Conservation (phyloP, 2,329 filamentous ascomycete species). For the Neofusicoccum ribis region DNA sequence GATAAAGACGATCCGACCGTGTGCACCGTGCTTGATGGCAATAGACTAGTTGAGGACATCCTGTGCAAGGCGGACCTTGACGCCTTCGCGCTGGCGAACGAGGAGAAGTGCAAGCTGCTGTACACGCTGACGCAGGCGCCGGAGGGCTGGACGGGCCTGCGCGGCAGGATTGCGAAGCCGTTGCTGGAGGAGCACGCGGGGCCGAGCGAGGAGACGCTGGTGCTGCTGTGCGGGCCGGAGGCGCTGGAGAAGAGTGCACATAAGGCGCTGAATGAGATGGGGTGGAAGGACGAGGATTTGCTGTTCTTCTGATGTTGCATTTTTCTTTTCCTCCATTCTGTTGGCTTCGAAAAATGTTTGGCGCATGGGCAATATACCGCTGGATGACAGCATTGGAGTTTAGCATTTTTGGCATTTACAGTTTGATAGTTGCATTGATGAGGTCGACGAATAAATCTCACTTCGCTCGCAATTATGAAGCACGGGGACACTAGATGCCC, state of each 20-base stretch:
- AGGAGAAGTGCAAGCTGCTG: constrained; percentile 62
- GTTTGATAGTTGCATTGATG: background rate
- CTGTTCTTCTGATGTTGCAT: constrained; percentile 64
- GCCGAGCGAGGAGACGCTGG: constrained; percentile 54
- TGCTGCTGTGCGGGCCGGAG: constrained; percentile 77
- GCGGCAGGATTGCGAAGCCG: constrained; percentile 65
- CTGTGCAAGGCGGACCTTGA: constrained; percentile 75
- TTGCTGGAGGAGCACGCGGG: constrained; percentile 62
- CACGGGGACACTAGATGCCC: too few species aligned
- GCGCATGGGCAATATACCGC: background rate
- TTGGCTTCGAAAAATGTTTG: too few species aligned
- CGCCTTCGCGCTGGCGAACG: constrained; percentile 54
- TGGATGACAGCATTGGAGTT: background rate
- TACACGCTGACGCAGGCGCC: constrained; percentile 68
- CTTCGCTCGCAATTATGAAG: too few species aligned
- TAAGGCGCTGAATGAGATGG: constrained; percentile 58
- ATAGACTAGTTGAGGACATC: constrained; percentile 77
- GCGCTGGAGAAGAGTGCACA: constrained; percentile 69
- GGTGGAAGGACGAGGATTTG: constrained; percentile 72
- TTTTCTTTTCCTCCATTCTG: background rate
- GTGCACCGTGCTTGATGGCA: constrained; percentile 77
- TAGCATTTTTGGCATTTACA: background rate
- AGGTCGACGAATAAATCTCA: too few species aligned
- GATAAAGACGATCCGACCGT: constrained; percentile 63
- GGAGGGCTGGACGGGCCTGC: constrained; percentile 66